Base-by-base conservation (phyloP, 352 stramenopile genomes). In the Phytophthora meadii region DNA sequence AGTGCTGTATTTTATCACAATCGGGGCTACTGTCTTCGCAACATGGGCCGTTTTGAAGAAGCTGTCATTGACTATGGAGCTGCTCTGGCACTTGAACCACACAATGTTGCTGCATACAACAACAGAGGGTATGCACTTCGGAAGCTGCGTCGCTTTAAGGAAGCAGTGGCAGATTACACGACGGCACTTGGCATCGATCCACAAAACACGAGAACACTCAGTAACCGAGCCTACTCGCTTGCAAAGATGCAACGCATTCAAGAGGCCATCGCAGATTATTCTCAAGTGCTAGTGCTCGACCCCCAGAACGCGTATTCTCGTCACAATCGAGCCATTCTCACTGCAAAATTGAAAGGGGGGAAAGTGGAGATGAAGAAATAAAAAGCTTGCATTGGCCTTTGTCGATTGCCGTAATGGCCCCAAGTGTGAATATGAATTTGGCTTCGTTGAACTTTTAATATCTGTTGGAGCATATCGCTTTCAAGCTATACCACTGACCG, bases 1-100 rank as follows among this genome's bases (percentile, higher is more conserved):
- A 97, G 89, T 64, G 70, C 84, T 37, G 82, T 94, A 27, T 93
- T 93, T 58, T 89, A 84, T 56, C 84, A 96, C 70, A 97, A 96
- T 65, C 84, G 89, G 10, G 89, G 88, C 36, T 94, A 93, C 56
- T 95, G 84, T 63, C 87, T 91, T 52, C 83, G 84, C 40, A 93
- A 92, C 59, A 82, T 93, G 68, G 80, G 84, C n/a, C 76, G 92
- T 44, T 93, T 88, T 36, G 69, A 79, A 27, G 71, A 81, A 3
- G 84, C 86, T 12, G 81, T 92, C 41, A 56, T 62, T 14, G 84
- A 93, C 68, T 94, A 93, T 68, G 87, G 75, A 25, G 65, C 71
- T 46, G 86, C 87, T 7, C 57, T 96, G 19, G 47, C 59, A 32
- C 56, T 94, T 6, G 86, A 95, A 30, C 81, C 83, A 28, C 54